Percentiles rank a stretch among this genome's conserved stretches.
Evolutionary conservation across 192 early-diverging fungal species (phyloP).

Genomic region (Podila verticillata): DNA sequence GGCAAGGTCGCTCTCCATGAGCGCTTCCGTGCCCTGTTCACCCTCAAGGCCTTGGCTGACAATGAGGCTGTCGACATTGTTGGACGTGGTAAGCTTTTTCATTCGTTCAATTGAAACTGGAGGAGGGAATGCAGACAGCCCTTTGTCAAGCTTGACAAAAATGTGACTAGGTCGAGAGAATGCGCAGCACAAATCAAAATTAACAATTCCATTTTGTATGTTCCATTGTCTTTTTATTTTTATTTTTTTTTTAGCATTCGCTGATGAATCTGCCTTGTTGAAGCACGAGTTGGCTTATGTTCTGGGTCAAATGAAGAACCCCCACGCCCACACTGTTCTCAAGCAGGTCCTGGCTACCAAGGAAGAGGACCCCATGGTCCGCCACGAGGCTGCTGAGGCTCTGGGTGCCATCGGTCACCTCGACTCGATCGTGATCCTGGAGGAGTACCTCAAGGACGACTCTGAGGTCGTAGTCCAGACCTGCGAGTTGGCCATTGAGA

Average conservation of each 20-base stretch:
- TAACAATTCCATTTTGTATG: neutral
- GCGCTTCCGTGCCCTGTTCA: conserved; percentile 94
- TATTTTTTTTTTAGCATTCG: conserved; percentile 58
- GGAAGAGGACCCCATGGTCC: conserved; percentile 91
- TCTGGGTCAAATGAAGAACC: conserved; percentile 93
- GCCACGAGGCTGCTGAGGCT: conserved; percentile 98
- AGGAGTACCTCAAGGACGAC: conserved; percentile 78
- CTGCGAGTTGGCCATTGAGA: conserved; percentile 87
- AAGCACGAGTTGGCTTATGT: conserved; percentile 98
- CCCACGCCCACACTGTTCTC: conserved; percentile 76
- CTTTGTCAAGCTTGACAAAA: neutral
- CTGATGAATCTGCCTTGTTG: conserved; percentile 86
- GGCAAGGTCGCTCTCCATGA: conserved; percentile 77
- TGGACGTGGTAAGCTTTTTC: conserved; percentile 64
- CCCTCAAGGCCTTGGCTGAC: conserved; percentile 84
- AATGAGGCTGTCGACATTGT: conserved; percentile 84
- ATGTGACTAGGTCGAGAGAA: neutral
- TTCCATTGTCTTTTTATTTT: neutral
- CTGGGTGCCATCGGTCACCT: conserved; percentile 90
- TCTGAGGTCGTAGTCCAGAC: conserved; percentile 84
- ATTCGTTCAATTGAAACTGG: neutral
- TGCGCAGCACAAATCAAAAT: neutral
- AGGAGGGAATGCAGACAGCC: neutral
- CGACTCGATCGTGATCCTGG: conserved; percentile 72
- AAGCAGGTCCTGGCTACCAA: conserved; percentile 70